These are phyloP conservation scores for Immersiporthe knoxdaviesiana DNA, from an alignment of 2,329 filamentous ascomycete genomes.

Conservation along the genomic window DNA sequence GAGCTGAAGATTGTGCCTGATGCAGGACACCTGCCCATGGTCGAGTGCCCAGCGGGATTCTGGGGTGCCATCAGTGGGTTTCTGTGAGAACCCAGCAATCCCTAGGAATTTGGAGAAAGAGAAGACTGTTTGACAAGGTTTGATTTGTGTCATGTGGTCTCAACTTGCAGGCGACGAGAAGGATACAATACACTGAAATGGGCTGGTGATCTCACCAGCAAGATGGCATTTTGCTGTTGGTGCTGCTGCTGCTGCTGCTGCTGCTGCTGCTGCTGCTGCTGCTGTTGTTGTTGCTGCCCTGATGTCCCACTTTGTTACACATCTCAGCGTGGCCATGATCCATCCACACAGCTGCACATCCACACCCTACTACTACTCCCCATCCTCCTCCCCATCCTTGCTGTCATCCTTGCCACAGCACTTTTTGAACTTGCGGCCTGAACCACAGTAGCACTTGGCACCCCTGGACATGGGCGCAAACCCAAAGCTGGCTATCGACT, in stretches of 20 bases:
- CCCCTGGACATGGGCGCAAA: constrained; percentile 26
- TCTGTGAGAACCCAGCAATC: constrained; percentile 42
- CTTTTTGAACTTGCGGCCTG: constrained; percentile 29
- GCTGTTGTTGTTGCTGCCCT: not conserved
- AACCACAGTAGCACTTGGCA: constrained; percentile 30
- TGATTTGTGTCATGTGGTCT: not conserved
- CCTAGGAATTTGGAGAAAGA: not conserved
- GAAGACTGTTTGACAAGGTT: not conserved
- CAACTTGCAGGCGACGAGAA: not conserved
- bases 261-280: too few relatives aligned
- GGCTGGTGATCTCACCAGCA: constrained; percentile 1
- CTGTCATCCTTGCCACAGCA: constrained; percentile 24
- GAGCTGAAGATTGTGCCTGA: constrained; percentile 68
- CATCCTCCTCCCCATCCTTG: not conserved
- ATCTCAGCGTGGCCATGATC: not conserved
- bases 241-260: too few relatives aligned
- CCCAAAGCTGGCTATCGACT: constrained; percentile 28
- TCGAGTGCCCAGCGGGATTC: constrained; percentile 71
- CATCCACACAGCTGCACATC: not conserved
- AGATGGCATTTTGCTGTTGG: not conserved
- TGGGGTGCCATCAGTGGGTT: constrained; percentile 65
- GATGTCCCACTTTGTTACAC: too few relatives aligned
- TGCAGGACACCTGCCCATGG: constrained; percentile 84
- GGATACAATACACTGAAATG: not conserved
- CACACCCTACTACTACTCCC: not conserved